Base-by-base conservation (phyloP, 179 eudicot species). In the Vitellaria paradoxa region DNA sequence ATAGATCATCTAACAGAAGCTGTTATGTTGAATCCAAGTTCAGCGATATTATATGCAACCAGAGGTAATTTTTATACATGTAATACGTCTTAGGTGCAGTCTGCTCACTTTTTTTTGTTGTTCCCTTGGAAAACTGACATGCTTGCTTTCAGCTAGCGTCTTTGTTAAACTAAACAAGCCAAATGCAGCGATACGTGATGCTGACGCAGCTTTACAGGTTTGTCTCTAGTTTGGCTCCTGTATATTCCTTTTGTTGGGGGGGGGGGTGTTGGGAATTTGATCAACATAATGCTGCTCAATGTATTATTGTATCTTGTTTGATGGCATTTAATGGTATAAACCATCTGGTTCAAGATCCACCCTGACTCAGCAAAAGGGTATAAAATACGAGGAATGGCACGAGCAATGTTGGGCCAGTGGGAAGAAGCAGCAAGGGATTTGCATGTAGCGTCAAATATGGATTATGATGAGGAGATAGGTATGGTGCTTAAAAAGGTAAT, bases 101-200 rank as follows among this genome's bases (percentile, higher is more conserved):
- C 14, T 73, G 47, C 49, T 68, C 26, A 17, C 69, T 73, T 72
- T 8, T 26, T 45, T 64, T 72, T 75, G 59, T 65, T 68, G 53
- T 82, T 63, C 42, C 63, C 20, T 70, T 62, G 77, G 70, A 65
- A 53, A 80, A 61, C 59, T 80, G 24, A 53, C 67, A 55, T 42
- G 17, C 8, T 64, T 50, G 4, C 15, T 37, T 72, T 24, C 85
- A 93, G 99, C 95, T 78, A 85, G 83, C 81, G 89, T 90, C 30
- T 95, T 78, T 76, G 84, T 93, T 50, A 90, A 90, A 84, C 84
- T 95, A 87, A 87, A 83, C 84, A 95, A 90, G 76, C 98, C 97
- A 59, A 95, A 93, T 84, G 99, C 99, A 74, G 97, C 99, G 70
- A 89, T 86, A 70, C 87, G 91, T 72, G 99, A 95, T 88, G 92